Evolutionary conservation across 768 basidiomycete species (phyloP).

Genomic region (Auriculariales sp.): DNA sequence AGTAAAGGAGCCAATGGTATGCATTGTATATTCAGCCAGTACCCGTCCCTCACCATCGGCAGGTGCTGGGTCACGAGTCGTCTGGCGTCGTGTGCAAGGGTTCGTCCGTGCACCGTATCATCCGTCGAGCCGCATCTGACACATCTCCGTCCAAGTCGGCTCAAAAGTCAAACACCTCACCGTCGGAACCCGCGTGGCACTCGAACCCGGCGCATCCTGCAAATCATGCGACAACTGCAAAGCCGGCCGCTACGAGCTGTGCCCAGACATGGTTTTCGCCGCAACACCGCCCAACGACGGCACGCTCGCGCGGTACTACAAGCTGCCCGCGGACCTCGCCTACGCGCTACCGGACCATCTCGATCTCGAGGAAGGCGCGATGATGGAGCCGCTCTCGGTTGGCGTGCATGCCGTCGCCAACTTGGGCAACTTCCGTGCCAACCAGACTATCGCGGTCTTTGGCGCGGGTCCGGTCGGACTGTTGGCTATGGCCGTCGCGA

Average conservation of each 20-base stretch:
- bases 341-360: slow-evolving; percentile 74
- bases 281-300: slow-evolving; percentile 92
- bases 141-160: slow-evolving; percentile 42
- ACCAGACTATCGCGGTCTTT: slow-evolving; percentile 69
- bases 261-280: slow-evolving; percentile 74
- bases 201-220: slow-evolving; percentile 86
- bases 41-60: no score
- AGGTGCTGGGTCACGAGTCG: slow-evolving; percentile 90
- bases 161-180: slow-evolving; percentile 60
- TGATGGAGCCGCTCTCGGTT: slow-evolving; percentile 94
- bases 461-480: slow-evolving; percentile 83
- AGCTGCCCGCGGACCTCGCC: slow-evolving; percentile 70
- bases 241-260: slow-evolving; percentile 72
- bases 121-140: not conserved
- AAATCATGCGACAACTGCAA: slow-evolving; percentile 76
- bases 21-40: slow-evolving; percentile 3
- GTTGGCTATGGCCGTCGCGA: slow-evolving; percentile 91
- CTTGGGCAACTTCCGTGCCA: slow-evolving; percentile 55
- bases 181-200: slow-evolving; percentile 74
- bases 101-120: slow-evolving; percentile 14
- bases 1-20: slow-evolving; percentile 68
- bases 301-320: slow-evolving; percentile 77
- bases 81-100: slow-evolving; percentile 64
- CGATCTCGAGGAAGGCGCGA: slow-evolving; percentile 85
- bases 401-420: slow-evolving; percentile 78